Conservation (phyloP, 805 yeast genomes). For the Metschnikowia arizonensis region DNA sequence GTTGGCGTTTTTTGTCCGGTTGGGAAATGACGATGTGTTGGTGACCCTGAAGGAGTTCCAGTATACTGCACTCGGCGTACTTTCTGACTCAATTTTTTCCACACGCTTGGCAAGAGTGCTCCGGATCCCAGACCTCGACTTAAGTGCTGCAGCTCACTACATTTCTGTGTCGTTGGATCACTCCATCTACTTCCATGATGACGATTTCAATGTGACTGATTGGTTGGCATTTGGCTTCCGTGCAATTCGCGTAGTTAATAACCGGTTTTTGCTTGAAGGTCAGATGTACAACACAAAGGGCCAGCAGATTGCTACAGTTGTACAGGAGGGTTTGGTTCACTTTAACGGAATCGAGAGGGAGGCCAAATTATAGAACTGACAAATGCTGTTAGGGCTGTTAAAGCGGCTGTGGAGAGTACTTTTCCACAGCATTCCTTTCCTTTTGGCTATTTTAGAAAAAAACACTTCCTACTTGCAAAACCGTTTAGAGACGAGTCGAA, state of each 20-base stretch:
- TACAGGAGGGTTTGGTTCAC: conserved; percentile 60
- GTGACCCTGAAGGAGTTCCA: conserved; percentile 23
- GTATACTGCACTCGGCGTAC: conserved; percentile 55
- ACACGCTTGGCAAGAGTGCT: conserved; percentile 51
- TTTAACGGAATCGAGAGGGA: conserved; percentile 23
- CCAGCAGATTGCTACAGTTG: conserved; percentile 52
- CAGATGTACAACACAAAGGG: conserved; percentile 51
- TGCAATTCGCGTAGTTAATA: conserved; percentile 47
- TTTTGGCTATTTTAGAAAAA: too few relatives aligned
- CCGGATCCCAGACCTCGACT: conserved; percentile 31
- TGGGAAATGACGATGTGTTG: conserved; percentile 23
- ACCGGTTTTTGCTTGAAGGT: conserved; percentile 54
- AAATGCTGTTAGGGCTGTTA: too few relatives aligned
- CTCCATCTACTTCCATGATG: conserved; percentile 59
- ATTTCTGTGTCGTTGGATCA: conserved; percentile 65
- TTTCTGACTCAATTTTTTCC: conserved; percentile 55
- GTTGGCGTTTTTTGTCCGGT: conserved; percentile 23
- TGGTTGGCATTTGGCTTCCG: conserved; percentile 51
- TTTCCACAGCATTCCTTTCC: too few relatives aligned
- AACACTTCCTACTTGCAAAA: too few relatives aligned
- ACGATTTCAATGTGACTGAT: conserved; percentile 34
- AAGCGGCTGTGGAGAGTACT: too few relatives aligned
- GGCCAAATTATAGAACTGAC: conserved; percentile 14
- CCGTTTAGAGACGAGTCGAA: conserved; percentile 1
- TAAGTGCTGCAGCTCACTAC: conserved; percentile 24